Evolutionary conservation across 73 alveolate genomes (phyloP).

Genomic region (Blepharisma stoltei): DNA sequence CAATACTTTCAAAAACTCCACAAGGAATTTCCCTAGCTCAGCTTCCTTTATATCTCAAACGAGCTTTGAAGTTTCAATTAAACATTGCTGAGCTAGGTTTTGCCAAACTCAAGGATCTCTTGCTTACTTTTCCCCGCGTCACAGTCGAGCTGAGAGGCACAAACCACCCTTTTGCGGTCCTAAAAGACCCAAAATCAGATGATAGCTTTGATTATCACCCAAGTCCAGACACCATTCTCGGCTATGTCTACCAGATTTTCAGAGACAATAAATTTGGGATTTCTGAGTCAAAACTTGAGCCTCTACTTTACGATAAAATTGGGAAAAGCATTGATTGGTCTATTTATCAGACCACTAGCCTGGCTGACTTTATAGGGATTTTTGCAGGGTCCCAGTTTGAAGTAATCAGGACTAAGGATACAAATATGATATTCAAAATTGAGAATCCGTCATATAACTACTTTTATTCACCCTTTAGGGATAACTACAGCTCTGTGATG

Average conservation of each 20-base stretch:
- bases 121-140: conserved; percentile 45
- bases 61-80: conserved; percentile 41
- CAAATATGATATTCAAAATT: background rate
- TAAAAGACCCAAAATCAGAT: background rate
- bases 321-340: conserved; percentile 18
- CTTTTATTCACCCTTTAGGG: conserved; percentile 18
- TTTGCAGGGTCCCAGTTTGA: conserved; percentile 1
- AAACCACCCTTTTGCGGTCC: conserved; percentile 48
- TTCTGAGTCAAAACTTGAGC: background rate
- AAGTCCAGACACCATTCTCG: too few species aligned
- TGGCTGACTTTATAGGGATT: background rate
- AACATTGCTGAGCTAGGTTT: conserved; percentile 55
- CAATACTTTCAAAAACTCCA: conserved; percentile 39
- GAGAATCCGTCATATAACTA: background rate
- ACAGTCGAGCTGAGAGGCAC: conserved; percentile 40
- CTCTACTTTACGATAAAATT: background rate
- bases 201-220: too few species aligned
- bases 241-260: background rate
- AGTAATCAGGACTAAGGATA: background rate
- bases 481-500: background rate
- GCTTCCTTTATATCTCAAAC: conserved; percentile 46
- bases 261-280: conserved; percentile 19
- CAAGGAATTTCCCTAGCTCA: conserved; percentile 59
- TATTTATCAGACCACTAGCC: background rate
- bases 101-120: conserved; percentile 63